Evolutionary conservation across 1,139 yeast genomes (phyloP).

Genomic region (Hansenula lynferdii): DNA sequence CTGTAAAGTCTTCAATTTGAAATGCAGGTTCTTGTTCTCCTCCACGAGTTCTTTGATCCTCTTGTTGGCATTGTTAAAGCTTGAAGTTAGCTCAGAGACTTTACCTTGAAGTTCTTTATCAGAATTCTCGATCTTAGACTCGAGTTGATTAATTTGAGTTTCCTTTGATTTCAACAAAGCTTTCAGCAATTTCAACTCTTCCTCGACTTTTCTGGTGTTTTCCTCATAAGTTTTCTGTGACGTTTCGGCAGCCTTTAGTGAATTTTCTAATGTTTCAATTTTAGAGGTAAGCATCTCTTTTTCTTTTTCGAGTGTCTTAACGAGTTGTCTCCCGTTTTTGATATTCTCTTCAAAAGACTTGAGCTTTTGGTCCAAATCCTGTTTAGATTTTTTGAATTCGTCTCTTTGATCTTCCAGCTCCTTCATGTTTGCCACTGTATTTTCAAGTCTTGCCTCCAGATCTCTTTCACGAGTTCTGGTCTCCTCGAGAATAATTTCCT

Average conservation of each 20-base stretch:
- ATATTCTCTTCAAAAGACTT: conserved; percentile 17
- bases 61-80: conserved; percentile 31
- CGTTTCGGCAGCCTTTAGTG: conserved; percentile 13
- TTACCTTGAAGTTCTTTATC: conserved; percentile 33
- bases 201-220: conserved; percentile 12
- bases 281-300: conserved; percentile 16
- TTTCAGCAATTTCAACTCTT: conserved; percentile 27
- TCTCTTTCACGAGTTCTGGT: conserved; percentile 35
- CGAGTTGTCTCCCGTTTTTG: conserved; percentile 17
- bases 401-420: conserved; percentile 32
- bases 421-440: conserved; percentile 30
- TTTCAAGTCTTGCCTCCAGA: conserved; percentile 32
- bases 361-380: conserved; percentile 25
- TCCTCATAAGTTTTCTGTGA: conserved; percentile 15
- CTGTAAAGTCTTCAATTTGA: conserved; percentile 32
- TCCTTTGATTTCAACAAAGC: conserved; percentile 31
- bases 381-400: conserved; percentile 30
- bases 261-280: conserved; percentile 11
- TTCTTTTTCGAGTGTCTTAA: conserved; percentile 19
- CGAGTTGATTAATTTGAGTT: conserved; percentile 28
- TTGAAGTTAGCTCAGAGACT: conserved; percentile 29
- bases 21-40: conserved; percentile 43
- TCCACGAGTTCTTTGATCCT: conserved; percentile 39
- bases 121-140: conserved; percentile 27
- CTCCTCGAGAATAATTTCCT: conserved; percentile 37